Evolutionary conservation across 225 moss, liverwort and hornwort genomes (phyloP), one percentile per base, ranked within the genome.

Genomic region (Takakia lepidozioides): DNA sequence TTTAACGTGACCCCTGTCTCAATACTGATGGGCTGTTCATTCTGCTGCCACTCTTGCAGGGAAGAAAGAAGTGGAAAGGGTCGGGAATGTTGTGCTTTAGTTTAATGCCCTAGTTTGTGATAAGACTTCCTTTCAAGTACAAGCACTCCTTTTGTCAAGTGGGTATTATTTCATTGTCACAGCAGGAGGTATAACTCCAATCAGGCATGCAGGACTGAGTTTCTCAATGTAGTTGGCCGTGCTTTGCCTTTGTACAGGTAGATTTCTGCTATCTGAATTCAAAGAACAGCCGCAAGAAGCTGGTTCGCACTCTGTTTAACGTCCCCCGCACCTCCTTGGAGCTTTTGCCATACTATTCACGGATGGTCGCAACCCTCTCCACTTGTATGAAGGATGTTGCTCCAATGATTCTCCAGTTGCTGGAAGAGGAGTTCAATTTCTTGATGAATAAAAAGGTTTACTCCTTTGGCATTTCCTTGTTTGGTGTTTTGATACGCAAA

Each of bases 261-360:
- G 95, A 98, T 54, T 98, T 98, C 34, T 98, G 95, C 76, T 98
- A 98, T 59, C 67, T 98, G 49, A 98, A 98, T 60, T 98, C 95
- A 29, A 98, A 98, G 65, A 98, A 85, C 62, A 98, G 80, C 63
- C 90, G 95, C 32, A 98, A 98, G 71, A 98, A 98, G 73, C 87
- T 98, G 46, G 69, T 87, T 25, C 71, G 90, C 43, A 80, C 82
- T 25, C 85, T 98, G 32, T 98, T 87, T 63, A 98, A 74, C 49
- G 90, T 98, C 47, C 85, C 95, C 30, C 75, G 95, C 45, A 98
- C 90, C 52, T 98, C 95, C 51, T 59, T 98, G 58, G 95, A 98
- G 73, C 65, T 98, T 43, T 84, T 98, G 36, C 95, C 95, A 29
- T 90, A 98, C 54, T 98, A 98, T 58, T 98, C 95, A 51, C 82